Conservation (phyloP, 371 early-diverging fungal species). For the Sporodiniella umbellata region DNA sequence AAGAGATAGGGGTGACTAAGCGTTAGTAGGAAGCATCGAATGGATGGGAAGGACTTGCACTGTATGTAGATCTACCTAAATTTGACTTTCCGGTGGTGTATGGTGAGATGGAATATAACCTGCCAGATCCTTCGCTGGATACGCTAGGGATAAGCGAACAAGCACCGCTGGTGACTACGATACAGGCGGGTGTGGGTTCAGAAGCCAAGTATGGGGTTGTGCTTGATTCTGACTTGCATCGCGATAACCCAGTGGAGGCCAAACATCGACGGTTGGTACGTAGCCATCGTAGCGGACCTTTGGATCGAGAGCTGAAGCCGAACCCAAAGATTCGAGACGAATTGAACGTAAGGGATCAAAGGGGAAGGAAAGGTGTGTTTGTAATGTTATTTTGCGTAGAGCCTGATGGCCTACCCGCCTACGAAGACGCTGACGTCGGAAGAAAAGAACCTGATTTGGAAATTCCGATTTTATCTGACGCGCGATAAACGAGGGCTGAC, state of each 20-base stretch:
- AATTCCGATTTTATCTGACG: constrained; percentile 91
- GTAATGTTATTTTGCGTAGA: constrained; percentile 35
- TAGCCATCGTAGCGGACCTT: constrained; percentile 84
- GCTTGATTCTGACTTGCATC: constrained; percentile 68
- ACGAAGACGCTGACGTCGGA: constrained; percentile 75
- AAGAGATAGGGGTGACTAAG: background rate
- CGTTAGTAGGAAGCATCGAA: constrained; percentile 45
- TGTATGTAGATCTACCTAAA: constrained; percentile 87
- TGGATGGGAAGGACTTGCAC: constrained; percentile 56
- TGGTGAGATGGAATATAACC: constrained; percentile 63
- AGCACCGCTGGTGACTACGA: constrained; percentile 30
- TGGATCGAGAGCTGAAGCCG: constrained; percentile 93
- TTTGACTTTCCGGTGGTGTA: constrained; percentile 93
- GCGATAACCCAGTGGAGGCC: constrained; percentile 92
- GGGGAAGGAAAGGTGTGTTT: background rate
- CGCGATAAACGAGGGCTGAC: constrained; percentile 90
- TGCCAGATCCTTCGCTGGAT: constrained; percentile 23
- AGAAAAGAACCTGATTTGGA: constrained; percentile 95
- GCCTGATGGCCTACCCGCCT: constrained; percentile 89
- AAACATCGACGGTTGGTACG: constrained; percentile 93
- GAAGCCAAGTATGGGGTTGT: constrained; percentile 36
- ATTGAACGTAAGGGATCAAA: constrained; percentile 62
- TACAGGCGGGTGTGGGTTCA: constrained; percentile 16
- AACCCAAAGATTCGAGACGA: constrained; percentile 93
- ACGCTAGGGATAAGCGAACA: constrained; percentile 3